Evolutionary conservation across 345 rosid genomes (phyloP), one percentile per base, ranked within the genome.

Genomic region (Populus deltoides): DNA sequence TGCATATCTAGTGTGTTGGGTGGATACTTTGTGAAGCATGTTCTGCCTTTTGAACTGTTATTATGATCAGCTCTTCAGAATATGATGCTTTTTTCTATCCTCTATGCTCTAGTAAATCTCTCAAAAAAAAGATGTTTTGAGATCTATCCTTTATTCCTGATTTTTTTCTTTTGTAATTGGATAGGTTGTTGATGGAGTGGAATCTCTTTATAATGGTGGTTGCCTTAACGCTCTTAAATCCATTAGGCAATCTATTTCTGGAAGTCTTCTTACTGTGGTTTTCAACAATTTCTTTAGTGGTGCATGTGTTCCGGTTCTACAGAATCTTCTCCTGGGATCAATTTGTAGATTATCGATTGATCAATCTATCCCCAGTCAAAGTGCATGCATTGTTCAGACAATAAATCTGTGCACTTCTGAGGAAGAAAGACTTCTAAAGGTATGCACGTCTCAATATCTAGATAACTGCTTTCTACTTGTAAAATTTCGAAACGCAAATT

Each of bases 161-260:
- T 72, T 68, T 59, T 18, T 62, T 57, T 78, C 27, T 78, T 71
- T 80, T 66, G 27, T 57, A 36, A 39, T 18, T 80, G 68, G 70
- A 78, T 83, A 96, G 97, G 94, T 91, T 75, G 77, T 92, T 70
- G 99, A 96, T 78, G 94, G 89, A 74, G 76, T 84, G 53, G 92
- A 70, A 49, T 81, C 83, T 77, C 81, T 81, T 72, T 57, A 76
- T 68, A 75, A 86, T 51, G 86, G 77, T 63, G 88, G 87, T 76
- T 73, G 35, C 84, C 84, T 88, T 51, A 85, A 87, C 61, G 47
- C 82, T 31, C 71, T 92, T 38, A 90, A 81, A 76, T 87, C 92
- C 83, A 87, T 89, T 65, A 84, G 89, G 86, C 83, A 87, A 79
- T 84, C 81, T 13, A 91, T 96, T 82, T 87, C 84, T 38, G 87